Evolutionary conservation across 169 alveolate species (phyloP).

Genomic region (Eimeria zaria): DNA sequence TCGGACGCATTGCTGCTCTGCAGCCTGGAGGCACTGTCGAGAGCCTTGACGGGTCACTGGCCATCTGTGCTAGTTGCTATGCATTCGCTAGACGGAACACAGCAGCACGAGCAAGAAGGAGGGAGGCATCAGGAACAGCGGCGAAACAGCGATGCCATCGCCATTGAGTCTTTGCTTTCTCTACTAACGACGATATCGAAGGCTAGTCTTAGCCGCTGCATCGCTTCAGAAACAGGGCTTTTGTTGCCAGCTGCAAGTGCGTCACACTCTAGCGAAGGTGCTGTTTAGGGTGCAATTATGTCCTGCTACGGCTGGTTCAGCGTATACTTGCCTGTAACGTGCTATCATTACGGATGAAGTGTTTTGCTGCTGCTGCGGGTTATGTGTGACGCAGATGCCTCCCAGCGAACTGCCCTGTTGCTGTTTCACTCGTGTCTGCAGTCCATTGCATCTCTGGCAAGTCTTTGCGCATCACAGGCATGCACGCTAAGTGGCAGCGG

Average conservation of each 20-base stretch:
- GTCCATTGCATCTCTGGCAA: conserved; percentile 56
- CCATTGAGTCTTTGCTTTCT: conserved; percentile 51
- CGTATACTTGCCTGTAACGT: not conserved
- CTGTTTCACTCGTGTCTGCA: conserved; percentile 58
- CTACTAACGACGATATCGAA: conserved; percentile 28
- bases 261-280: not conserved
- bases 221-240: conserved; percentile 37
- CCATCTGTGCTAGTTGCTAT: conserved; percentile 37
- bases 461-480: conserved; percentile 45
- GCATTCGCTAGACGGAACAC: not conserved
- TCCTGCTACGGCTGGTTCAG: not conserved
- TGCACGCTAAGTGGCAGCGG: conserved; percentile 39
- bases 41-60: conserved; percentile 24
- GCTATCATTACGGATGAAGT: not conserved
- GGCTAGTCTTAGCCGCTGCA: conserved; percentile 55
- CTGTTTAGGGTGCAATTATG: not conserved
- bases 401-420: conserved; percentile 57
- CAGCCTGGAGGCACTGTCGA: conserved; percentile 67
- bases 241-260: conserved; percentile 68
- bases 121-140: not conserved
- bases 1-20: conserved; percentile 69
- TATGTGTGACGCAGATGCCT: conserved; percentile 45
- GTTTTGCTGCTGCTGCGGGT: not conserved
- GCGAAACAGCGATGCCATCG: not conserved
- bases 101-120: conserved; percentile 10